Evolutionary conservation across 257 asterid genomes (phyloP), one percentile per base, ranked within the genome.

Genomic region (Eustoma russellianum): DNA sequence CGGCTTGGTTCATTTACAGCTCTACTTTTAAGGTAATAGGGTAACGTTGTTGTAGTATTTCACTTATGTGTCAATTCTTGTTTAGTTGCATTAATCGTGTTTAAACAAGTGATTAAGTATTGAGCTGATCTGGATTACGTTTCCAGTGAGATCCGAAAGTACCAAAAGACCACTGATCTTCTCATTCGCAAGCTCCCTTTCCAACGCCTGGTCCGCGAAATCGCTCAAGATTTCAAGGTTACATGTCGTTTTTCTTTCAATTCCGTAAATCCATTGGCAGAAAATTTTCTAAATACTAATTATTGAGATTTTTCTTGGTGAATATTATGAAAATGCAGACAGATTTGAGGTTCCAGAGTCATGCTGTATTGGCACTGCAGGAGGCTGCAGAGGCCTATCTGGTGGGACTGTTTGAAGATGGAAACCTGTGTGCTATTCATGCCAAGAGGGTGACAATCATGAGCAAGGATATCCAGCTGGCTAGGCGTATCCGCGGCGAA

Each of bases 321-420:
- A 41, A 6, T 15, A 14, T 9, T 17, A 9, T 53, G 16, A 17
- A 24, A 24, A n/a, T 49, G 16, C 46, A 53, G 66, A 61, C 66
- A 9, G 66, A 61, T 30, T 43, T 61, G 59, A 55, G 66, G 48
- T 61, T 61, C 56, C 66, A 61, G 66, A 61, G 66, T 15, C 66
- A 61, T 52, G 66, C 66, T n/a, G 60, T 61, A 47, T 45, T 52
- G 35, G 66, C 66, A 13, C 59, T 61, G 38, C 66, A 61, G 52
- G 66, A 61, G 53, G 66, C 59, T 11, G 59, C 59, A 9, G 66
- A 61, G 47, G 66, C 66, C n/a, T 61, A 52, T 47, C 66, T 61
- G 33, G 66, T 61, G 7, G 59, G 66, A 12, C 35, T 61, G 53
- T 61, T 61, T 33, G 66, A 61, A 33, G 66, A 52, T 18, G 53